Evolutionary conservation across 2,329 filamentous ascomycete species (phyloP).

Genomic region (Fusarium neocosmosporiellum): DNA sequence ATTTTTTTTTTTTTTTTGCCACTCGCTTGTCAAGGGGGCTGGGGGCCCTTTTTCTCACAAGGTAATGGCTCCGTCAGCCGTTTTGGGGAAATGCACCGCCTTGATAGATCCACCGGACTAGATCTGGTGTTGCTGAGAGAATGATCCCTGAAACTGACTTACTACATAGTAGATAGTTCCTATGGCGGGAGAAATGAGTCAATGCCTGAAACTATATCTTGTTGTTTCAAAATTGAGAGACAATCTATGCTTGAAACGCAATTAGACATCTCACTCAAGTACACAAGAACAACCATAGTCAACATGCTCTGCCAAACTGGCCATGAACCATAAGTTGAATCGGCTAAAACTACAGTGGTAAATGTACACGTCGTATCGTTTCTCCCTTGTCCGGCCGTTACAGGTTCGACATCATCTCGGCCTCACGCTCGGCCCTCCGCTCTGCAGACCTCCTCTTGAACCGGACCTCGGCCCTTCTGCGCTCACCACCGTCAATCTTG

Average conservation of each 20-base stretch:
- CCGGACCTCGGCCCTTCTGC: constrained; percentile 84
- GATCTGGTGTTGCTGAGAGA: neutral
- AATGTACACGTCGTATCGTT: constrained; percentile 42
- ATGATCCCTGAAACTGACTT: neutral
- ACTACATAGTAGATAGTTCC: neutral
- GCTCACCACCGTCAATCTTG: constrained; percentile 97
- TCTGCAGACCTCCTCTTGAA: constrained; percentile 87
- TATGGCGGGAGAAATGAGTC: neutral
- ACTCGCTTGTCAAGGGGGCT: constrained; percentile 6
- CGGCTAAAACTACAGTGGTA: constrained; percentile 46
- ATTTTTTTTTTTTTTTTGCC: neutral
- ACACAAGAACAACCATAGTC: neutral
- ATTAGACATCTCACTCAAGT: neutral
- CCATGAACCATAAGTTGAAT: constrained; percentile 29
- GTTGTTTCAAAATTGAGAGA: neutral
- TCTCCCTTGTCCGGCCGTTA: constrained; percentile 38
- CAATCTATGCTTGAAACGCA: neutral
- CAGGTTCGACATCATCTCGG: constrained; percentile 49
- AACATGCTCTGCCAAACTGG: constrained; percentile 28
- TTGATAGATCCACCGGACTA: neutral
- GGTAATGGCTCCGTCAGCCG: neutral
- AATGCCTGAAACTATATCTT: neutral
- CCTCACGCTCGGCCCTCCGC: constrained; percentile 74
- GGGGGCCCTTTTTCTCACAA: neutral
- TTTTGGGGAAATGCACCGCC: neutral